Conservation (phyloP, 495 filamentous ascomycete species). For the Clavariopsis aquatica region DNA sequence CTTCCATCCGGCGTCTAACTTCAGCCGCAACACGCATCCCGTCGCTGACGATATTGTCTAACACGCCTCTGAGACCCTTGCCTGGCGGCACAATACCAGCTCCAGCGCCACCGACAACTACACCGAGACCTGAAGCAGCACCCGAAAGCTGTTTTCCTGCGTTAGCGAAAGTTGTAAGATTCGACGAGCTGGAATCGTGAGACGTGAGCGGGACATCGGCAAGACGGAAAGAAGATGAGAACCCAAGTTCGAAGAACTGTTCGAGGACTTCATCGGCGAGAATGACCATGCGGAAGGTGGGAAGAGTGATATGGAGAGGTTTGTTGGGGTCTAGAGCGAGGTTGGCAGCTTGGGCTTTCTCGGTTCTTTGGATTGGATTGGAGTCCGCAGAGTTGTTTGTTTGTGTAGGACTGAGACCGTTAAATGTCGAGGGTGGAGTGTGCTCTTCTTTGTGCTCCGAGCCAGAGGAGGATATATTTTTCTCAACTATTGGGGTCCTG, state of each 20-base stretch:
- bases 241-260: constrained; percentile 87
- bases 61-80: constrained; percentile 82
- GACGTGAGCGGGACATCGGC: constrained; percentile 51
- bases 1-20: constrained; percentile 88
- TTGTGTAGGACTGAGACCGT: constrained; percentile 10
- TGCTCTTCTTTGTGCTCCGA: constrained; percentile 9
- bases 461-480: constrained; percentile 9
- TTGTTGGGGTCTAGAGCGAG: constrained; percentile 87
- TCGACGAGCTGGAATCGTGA: constrained; percentile 52
- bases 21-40: constrained; percentile 93
- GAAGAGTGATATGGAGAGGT: constrained; percentile 92
- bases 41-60: constrained; percentile 96
- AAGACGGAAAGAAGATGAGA: constrained; percentile 71
- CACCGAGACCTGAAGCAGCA: constrained; percentile 9
- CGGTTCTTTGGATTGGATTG: constrained; percentile 47
- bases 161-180: constrained; percentile 78
- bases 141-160: constrained; percentile 53
- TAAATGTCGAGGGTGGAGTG: constrained; percentile 32
- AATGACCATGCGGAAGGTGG: constrained; percentile 98
- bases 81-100: constrained; percentile 61
- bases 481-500: constrained; percentile 20
- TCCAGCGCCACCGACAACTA: constrained; percentile 41
- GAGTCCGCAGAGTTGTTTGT: constrained; percentile 21
- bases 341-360: constrained; percentile 69
- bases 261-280: constrained; percentile 94